Base-by-base conservation (phyloP, 768 basidiomycete genomes). In the Russula foetens region DNA sequence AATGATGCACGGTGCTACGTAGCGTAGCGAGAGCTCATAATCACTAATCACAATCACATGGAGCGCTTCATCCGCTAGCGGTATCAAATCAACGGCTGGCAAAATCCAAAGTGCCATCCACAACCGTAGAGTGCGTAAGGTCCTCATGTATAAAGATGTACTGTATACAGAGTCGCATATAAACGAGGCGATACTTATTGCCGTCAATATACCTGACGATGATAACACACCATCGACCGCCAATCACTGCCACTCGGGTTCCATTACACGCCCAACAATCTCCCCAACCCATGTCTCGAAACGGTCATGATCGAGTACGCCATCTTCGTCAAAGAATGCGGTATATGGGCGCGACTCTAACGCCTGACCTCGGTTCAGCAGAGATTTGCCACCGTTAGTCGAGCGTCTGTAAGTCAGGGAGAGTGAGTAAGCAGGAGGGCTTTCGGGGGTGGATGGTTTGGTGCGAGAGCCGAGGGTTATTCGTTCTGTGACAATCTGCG, bases 401-500 rank as follows among this genome's bases (percentile, higher is more conserved):
- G 91, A 89, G 61, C 88, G 87, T 33, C 88, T 77, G 71, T 90
- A 94, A 50, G 79, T 76, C 51, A 89, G 73, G 45, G 79, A 76
- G 64, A 96, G 75, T 17, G 78, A 72, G 72, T 93, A 94, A 49
- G 79, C 77, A 26, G 90, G 88, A 33, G 86, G 78, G 51, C 75
- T 75, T 35, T 77, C 67, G 24, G 76, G 76, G 21, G 75, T 75
- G 26, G 79, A 77, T 33, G 90, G 85, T 17, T 76, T 66, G 4
- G 90, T 88, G 31, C 77, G 78, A 4, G 92, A 88, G 23, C 83
- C 79, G 58, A 95, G 79, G 29, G 85, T 89, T 73, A 98, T 82
- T 64, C 87, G 84, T 70, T 98, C 94, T 3, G 91, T 92, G 49
- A 95, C 86, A 69, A 97, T 96, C 88, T 95, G 53, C 11, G 5